Evolutionary conservation across 1,284 basidiomycete genomes (phyloP).

Genomic region (Puccinia triticina): DNA sequence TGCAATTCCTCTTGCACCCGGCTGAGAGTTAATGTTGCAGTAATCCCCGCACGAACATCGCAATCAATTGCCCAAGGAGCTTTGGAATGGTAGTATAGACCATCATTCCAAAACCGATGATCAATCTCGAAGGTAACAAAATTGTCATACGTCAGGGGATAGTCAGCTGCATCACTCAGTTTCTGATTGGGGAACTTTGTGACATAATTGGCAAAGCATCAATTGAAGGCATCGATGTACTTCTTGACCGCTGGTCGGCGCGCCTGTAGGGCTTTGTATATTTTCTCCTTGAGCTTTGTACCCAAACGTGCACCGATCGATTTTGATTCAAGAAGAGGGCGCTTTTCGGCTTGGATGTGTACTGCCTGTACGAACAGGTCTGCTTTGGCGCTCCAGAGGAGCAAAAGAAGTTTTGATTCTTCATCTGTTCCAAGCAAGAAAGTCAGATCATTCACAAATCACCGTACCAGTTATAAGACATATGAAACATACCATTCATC

Average conservation of each 20-base stretch:
- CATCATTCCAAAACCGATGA: not conserved
- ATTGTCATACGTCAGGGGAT: not conserved
- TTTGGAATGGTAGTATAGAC: too few relatives aligned
- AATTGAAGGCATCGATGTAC: not conserved
- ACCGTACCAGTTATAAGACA: too few relatives aligned
- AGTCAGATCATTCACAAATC: too few relatives aligned
- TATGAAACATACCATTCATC: too few relatives aligned
- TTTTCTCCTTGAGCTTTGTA: not conserved
- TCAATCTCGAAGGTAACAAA: not conserved
- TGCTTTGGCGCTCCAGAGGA: too few relatives aligned
- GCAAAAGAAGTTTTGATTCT: too few relatives aligned
- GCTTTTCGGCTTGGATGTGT: too few relatives aligned
- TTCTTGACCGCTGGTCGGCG: not conserved
- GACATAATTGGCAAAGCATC: not conserved
- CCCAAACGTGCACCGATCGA: not conserved
- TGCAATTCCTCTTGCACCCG: not conserved
- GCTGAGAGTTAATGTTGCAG: not conserved
- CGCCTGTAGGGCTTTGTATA: not conserved
- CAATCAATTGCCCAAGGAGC: not conserved
- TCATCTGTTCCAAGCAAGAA: too few relatives aligned
- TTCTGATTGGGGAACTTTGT: not conserved
- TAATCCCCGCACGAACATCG: not conserved
- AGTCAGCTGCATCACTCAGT: too few relatives aligned
- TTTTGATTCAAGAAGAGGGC: not conserved
- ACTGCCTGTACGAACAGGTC: too few relatives aligned